Evolutionary conservation across 345 rosid species (phyloP).

Genomic region (Aquilaria malaccensis): DNA sequence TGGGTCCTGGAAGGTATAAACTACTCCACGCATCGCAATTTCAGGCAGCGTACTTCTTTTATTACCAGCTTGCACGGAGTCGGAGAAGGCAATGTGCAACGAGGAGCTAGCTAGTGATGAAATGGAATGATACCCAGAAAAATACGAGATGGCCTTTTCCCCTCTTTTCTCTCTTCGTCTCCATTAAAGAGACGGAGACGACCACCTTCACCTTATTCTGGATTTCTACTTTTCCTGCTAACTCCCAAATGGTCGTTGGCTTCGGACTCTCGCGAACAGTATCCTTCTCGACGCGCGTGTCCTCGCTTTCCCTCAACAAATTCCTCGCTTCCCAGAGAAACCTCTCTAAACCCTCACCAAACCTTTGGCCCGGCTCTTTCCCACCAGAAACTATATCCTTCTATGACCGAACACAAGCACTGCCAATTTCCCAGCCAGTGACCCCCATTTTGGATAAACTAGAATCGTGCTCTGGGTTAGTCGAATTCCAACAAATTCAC

Average conservation of each 20-base stretch:
- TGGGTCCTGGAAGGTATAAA: too few relatives aligned
- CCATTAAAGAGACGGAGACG: too few relatives aligned
- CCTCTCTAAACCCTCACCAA: slow-evolving; percentile 34
- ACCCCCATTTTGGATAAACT: slow-evolving; percentile 27
- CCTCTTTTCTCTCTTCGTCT: too few relatives aligned
- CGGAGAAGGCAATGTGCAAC: too few relatives aligned
- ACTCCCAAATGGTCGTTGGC: slow-evolving; percentile 11
- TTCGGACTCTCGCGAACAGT: slow-evolving; percentile 7
- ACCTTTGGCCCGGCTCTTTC: slow-evolving; percentile 27
- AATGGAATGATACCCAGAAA: too few relatives aligned
- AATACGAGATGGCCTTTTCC: too few relatives aligned
- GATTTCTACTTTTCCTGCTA: too few relatives aligned
- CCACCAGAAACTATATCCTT: slow-evolving; percentile 6
- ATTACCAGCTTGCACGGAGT: too few relatives aligned
- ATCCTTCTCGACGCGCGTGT: background rate
- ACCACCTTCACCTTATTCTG: too few relatives aligned
- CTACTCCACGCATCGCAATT: too few relatives aligned
- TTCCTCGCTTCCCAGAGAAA: slow-evolving; percentile 36
- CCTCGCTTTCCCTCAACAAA: slow-evolving; percentile 27
- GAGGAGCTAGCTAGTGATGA: too few relatives aligned
- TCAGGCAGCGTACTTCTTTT: too few relatives aligned
- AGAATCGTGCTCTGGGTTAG: slow-evolving; percentile 23
- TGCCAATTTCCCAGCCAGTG: slow-evolving; percentile 7
- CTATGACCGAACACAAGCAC: slow-evolving; percentile 1
- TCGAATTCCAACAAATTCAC: slow-evolving; percentile 38